These are phyloP conservation scores for Hypoxylon sp. DNA, from an alignment of 2,329 filamentous ascomycete species.

Conservation along the genomic window DNA sequence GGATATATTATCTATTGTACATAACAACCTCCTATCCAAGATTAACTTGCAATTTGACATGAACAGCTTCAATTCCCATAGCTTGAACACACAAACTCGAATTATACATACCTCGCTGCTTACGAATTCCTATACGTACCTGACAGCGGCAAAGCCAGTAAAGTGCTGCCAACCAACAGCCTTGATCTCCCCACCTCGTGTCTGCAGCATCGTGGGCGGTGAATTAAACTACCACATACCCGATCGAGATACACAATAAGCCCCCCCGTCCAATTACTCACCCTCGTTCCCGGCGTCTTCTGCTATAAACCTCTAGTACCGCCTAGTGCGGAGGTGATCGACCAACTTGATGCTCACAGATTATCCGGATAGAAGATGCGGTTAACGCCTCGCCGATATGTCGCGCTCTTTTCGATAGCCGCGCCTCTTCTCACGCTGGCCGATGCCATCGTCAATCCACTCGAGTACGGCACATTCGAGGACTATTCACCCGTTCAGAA, in stretches of 20 bases:
- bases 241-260: constrained; percentile 28
- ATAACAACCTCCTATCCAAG: constrained; percentile 16
- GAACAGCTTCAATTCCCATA: constrained; percentile 12
- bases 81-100: constrained; percentile 11
- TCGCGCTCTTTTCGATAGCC: constrained; percentile 40
- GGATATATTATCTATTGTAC: constrained; percentile 14
- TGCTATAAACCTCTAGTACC: constrained; percentile 22
- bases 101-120: neutral
- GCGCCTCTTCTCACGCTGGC: constrained; percentile 41
- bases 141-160: constrained; percentile 31
- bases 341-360: constrained; percentile 37
- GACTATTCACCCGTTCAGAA: constrained; percentile 48
- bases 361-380: constrained; percentile 45
- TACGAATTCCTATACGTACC: constrained; percentile 23
- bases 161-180: constrained; percentile 35
- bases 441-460: constrained; percentile 47
- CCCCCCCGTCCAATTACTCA: constrained; percentile 19
- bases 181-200: constrained; percentile 44
- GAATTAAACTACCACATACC: constrained; percentile 41
- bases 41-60: constrained; percentile 12
- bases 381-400: constrained; percentile 38
- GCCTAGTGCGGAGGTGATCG: constrained; percentile 33
- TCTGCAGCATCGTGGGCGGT: constrained; percentile 41
- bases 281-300: constrained; percentile 11
- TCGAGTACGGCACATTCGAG: constrained; percentile 46